Evolutionary conservation across 2,329 filamentous ascomycete genomes (phyloP), one percentile per base, ranked within the genome.

Genomic region (Monilinia fructicola): DNA sequence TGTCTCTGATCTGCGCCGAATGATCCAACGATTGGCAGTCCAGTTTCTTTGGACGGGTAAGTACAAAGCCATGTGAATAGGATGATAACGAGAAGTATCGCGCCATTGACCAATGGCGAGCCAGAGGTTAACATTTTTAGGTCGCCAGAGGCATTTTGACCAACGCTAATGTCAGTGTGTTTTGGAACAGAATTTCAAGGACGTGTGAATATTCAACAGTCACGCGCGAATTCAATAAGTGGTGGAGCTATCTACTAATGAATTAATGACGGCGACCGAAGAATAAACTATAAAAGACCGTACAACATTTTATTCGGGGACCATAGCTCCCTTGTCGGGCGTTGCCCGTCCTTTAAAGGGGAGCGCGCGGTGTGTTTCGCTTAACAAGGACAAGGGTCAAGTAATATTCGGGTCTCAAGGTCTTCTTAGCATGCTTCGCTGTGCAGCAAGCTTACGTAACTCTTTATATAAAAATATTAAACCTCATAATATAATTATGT

Each of bases 391-490:
- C 48, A 52, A 52, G 26, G 48, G 26, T 52, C n/a, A n/a, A n/a
- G n/a, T n/a, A n/a, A n/a, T n/a, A n/a, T n/a, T n/a, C n/a, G 26
- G 48, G 26, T 52, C 48, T 52, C 48, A 52, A 52, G 48, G 48
- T 52, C n/a, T 52, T 52, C 48, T 52, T 52, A 52, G 48, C 48
- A 52, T 52, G 48, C 48, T 52, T 28, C 48, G 48, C 48, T 52
- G 48, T 52, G 23, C 48, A 52, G 48, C 48, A 52, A 52, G 48
- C 23, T 52, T 52, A 52, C 48, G 48, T 52, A 52, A 52, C 48
- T n/a, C 48, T 52, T 52, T 52, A 52, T 52, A 52, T 52, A 52
- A 52, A 52, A 52, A 52, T 50, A 50, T 50, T 50, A 50, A 50
- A 50, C 48, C 48, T 50, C 23, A 50, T 50, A 50, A 50, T 50